phyloP scores from a whole-genome alignment of 2,329 filamentous ascomycete species.

The Penicillium crustosum region DNA sequence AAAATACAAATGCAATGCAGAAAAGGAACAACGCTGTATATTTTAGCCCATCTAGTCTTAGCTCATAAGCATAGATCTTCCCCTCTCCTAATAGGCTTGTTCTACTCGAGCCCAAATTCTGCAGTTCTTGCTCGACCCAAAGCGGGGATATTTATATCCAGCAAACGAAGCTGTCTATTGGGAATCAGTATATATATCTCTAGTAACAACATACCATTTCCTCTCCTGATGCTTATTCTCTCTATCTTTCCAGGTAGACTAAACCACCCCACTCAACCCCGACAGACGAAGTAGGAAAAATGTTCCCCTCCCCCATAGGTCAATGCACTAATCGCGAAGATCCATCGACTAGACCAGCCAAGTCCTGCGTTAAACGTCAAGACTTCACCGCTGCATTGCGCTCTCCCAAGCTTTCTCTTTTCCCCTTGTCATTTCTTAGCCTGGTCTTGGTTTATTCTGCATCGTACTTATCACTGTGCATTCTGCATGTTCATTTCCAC shows the following conservation, averaged over 20 bases:
- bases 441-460: background rate
- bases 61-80: conserved; percentile 1
- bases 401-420: background rate
- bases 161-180: too few species aligned
- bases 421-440: background rate
- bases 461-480: background rate
- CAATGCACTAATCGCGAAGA: background rate
- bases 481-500: background rate
- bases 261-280: too few species aligned
- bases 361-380: background rate
- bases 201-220: background rate
- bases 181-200: background rate
- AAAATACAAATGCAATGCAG: background rate
- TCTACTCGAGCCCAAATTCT: background rate
- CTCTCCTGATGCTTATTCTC: background rate
- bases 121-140: background rate
- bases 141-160: background rate
- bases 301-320: background rate
- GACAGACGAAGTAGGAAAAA: too few species aligned
- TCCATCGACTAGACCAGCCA: background rate
- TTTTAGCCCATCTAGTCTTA: conserved; percentile 26
- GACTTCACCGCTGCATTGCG: background rate
- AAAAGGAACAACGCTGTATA: background rate
- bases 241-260: background rate
- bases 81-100: background rate